phyloP scores from a whole-genome alignment of 2,329 filamentous ascomycete species.

The Colletotrichum caudatum region DNA sequence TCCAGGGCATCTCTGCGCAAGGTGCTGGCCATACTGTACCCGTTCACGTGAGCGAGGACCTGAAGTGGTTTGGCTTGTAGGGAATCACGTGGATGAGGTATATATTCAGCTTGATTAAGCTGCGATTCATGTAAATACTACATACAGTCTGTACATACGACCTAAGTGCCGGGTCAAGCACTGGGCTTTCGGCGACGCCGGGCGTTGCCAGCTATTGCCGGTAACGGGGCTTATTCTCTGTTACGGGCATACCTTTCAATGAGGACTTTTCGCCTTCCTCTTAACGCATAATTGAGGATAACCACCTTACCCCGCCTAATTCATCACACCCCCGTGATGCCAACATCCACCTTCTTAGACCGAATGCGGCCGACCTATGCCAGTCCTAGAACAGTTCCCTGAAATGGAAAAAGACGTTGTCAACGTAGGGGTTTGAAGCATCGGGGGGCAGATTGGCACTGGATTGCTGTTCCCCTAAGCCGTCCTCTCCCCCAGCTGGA shows the following conservation, averaged over 20 bases:
- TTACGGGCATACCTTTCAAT: too few species aligned
- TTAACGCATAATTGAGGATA: too few species aligned
- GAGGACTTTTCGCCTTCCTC: too few species aligned
- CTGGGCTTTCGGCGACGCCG: not conserved
- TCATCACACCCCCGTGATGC: too few species aligned
- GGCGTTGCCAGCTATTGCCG: too few species aligned
- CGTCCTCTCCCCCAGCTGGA: slow-evolving; percentile 48
- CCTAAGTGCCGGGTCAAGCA: slow-evolving; percentile 1
- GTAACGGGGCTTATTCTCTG: too few species aligned
- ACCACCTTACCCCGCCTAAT: too few species aligned
- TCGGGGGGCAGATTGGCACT: slow-evolving; percentile 44
- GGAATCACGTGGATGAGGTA: not conserved
- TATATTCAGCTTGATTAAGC: not conserved
- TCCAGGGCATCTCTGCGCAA: slow-evolving; percentile 48
- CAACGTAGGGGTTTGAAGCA: slow-evolving; percentile 42
- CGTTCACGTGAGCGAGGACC: slow-evolving; percentile 42
- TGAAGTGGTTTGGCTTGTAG: slow-evolving; percentile 43
- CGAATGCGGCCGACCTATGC: too few species aligned
- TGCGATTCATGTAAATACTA: slow-evolving; percentile 2
- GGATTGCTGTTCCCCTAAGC: slow-evolving; percentile 43
- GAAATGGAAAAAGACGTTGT: slow-evolving; percentile 54
- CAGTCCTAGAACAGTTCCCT: slow-evolving; percentile 52
- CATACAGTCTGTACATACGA: slow-evolving; percentile 16
- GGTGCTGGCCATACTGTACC: slow-evolving; percentile 50
- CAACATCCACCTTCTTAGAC: not conserved